Percentiles rank a stretch among this genome's conserved stretches.
These are phyloP conservation scores for Psilocybe sp. DNA, from an alignment of 768 basidiomycete species.

Conservation along the genomic window DNA sequence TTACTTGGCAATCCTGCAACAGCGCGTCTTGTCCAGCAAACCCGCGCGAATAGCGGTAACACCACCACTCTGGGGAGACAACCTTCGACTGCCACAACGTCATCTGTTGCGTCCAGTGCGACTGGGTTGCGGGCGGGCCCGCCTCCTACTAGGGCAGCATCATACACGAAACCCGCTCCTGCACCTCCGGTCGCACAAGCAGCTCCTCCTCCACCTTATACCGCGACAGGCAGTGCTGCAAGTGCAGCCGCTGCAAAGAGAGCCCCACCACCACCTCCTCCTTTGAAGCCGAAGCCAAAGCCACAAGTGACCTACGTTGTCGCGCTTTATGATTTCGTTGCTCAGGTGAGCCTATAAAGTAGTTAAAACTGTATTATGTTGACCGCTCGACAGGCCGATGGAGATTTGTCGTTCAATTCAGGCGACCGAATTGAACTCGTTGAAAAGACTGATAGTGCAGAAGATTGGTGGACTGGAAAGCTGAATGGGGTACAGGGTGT, in stretches of 20 bases:
- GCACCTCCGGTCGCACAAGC: conserved; percentile 44
- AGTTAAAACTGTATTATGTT: background rate
- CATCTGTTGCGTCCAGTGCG: conserved; percentile 30
- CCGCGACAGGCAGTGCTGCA: conserved; percentile 16
- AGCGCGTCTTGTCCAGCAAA: conserved; percentile 71
- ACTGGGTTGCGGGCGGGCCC: conserved; percentile 27
- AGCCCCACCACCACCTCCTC: conserved; percentile 90
- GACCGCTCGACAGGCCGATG: conserved; percentile 59
- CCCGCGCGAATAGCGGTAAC: conserved; percentile 29
- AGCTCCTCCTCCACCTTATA: conserved; percentile 34
- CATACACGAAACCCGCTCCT: conserved; percentile 49
- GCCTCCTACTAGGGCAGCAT: conserved; percentile 35
- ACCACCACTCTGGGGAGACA: conserved; percentile 26
- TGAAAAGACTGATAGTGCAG: conserved; percentile 73
- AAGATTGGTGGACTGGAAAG: conserved; percentile 98
- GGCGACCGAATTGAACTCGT: conserved; percentile 92
- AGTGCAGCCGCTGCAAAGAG: conserved; percentile 51
- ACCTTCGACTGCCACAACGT: conserved; percentile 31
- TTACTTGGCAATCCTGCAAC: conserved; percentile 1
- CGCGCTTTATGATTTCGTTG: conserved; percentile 92
- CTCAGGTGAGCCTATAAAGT: conserved; percentile 55
- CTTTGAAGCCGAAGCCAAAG: conserved; percentile 86
- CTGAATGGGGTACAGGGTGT: conserved; percentile 82
- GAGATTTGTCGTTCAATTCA: conserved; percentile 85
- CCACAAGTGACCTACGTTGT: conserved; percentile 74